Base-by-base conservation (phyloP, 2,329 filamentous ascomycete genomes). In the Aspergillus ruber region DNA sequence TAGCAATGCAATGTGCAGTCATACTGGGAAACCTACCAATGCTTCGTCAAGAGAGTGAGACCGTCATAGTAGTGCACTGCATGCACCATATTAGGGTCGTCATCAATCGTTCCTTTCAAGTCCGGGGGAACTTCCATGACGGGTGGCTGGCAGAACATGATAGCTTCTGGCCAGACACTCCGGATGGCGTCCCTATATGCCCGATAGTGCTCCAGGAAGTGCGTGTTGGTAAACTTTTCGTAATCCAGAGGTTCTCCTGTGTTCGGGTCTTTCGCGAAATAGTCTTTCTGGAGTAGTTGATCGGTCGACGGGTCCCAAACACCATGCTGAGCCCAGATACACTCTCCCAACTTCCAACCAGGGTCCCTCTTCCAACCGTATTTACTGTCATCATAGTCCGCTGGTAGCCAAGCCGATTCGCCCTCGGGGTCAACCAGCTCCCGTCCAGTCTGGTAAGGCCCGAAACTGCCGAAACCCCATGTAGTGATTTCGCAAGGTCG, bases 41-140 rank as follows among this genome's bases (percentile, higher is more conserved):
- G 95, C 71, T 98, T 98, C 10, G 89, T 97, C 79, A 98, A 87
- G 3, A 98, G 76, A 0, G 93, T 98, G 47, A 98, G 86, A 9
- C 93, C 93, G 59, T 98, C 93, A 67, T 98, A 98, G 65, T 88
- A 98, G 69, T 98, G 93, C 1, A 90, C 89, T 8, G 93, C 85
- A 66, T 96, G 97, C 2, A 90, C 86, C 80, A 97, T 85, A 52
- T 85, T 88, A 3, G 83, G 83, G 57, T 98, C 90, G 58, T 97
- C 90, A 62, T 97, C 91, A 23, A 78, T 74, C 0, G 90, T 95
- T 10, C 84, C 90, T 66, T 93, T 95, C 64, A 97, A 85, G 40
- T 76, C 76, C 0, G 94, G 93, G 0, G 93, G 93, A 10, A 98
- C 81, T 70, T 98, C 93, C 56, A 96, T 80, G 0, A 93, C 90